phyloP scores from a whole-genome alignment of 179 eudicot genomes.

The Pouteria campechiana region DNA sequence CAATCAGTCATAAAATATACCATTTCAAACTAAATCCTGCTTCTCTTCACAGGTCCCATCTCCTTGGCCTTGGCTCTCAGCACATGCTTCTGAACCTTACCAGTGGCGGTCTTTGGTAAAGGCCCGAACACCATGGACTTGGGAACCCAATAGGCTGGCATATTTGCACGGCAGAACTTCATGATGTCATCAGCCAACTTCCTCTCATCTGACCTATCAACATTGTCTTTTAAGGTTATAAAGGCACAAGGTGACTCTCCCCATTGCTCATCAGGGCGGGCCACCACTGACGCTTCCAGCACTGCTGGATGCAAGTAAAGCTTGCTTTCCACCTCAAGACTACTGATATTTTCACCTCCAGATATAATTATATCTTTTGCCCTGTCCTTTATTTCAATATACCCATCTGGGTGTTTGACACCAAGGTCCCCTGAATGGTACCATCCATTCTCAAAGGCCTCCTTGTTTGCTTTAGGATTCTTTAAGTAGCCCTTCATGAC shows the following conservation, averaged over 20 bases:
- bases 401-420: constrained; percentile 77
- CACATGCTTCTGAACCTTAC: constrained; percentile 86
- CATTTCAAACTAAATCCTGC: constrained; percentile 28
- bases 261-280: constrained; percentile 77
- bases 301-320: constrained; percentile 58
- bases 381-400: constrained; percentile 81
- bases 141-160: constrained; percentile 91
- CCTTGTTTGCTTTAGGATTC: constrained; percentile 75
- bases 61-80: constrained; percentile 78
- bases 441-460: constrained; percentile 79
- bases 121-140: constrained; percentile 74
- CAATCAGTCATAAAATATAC: background rate
- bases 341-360: constrained; percentile 92
- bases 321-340: constrained; percentile 72
- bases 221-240: constrained; percentile 48
- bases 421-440: constrained; percentile 84
- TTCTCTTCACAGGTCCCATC: constrained; percentile 71
- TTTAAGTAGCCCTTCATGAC: constrained; percentile 93
- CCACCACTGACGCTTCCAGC: constrained; percentile 73
- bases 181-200: constrained; percentile 58
- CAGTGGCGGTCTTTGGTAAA: constrained; percentile 90
- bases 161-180: constrained; percentile 56
- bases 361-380: constrained; percentile 90
- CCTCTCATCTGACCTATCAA: constrained; percentile 31
- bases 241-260: constrained; percentile 95